Percentiles rank a stretch among this genome's conserved stretches.
These are phyloP conservation scores for Paramarasmius palmivorus DNA, from an alignment of 1,284 basidiomycete genomes.

Conservation along the genomic window DNA sequence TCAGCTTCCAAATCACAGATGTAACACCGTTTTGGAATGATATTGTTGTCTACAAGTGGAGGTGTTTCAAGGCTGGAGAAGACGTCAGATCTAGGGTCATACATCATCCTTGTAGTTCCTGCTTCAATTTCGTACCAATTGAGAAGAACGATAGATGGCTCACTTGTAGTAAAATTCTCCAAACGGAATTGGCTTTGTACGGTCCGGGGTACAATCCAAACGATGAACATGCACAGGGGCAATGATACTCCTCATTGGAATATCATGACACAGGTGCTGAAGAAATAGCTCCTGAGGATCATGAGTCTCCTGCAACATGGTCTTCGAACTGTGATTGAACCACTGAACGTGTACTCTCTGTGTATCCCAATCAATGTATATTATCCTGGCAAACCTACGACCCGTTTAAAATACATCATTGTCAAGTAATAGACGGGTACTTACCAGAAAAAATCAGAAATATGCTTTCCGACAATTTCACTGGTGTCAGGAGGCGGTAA, in stretches of 20 bases:
- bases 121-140: no score
- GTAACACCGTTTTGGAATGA: constrained; percentile 52
- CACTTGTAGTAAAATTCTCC: constrained; percentile 65
- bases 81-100: constrained; percentile 26
- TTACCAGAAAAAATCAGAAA: constrained; percentile 66
- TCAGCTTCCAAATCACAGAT: constrained; percentile 39
- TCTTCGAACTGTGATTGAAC: constrained; percentile 62
- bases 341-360: constrained; percentile 62
- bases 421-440: constrained; percentile 10
- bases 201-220: not conserved
- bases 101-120: constrained; percentile 25
- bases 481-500: no score
- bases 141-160: constrained; percentile 14
- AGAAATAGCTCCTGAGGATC: constrained; percentile 67
- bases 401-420: not conserved
- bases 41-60: constrained; percentile 29
- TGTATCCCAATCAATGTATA: constrained; percentile 46
- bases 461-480: constrained; percentile 33
- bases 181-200: constrained; percentile 20
- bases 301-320: constrained; percentile 55
- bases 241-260: constrained; percentile 32
- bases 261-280: constrained; percentile 50
- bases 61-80: constrained; percentile 35
- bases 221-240: constrained; percentile 41
- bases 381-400: constrained; percentile 66